Evolutionary conservation across 1,139 yeast genomes (phyloP), one percentile per base, ranked within the genome.

Genomic region (Dujonia santamariae): DNA sequence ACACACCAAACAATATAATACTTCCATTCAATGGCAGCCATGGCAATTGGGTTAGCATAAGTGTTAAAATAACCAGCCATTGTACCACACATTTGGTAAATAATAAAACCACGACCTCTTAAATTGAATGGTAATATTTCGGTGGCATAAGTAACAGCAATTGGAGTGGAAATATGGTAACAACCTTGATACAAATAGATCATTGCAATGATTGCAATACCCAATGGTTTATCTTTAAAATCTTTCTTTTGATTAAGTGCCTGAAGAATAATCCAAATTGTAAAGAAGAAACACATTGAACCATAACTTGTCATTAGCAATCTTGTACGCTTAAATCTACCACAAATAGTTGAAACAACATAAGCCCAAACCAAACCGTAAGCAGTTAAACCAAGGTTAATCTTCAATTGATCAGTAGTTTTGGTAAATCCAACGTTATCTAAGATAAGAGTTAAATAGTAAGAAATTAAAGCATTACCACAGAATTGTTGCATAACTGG

Each of bases 1-100:
- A 68, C 61, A 43, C 72, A 58, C 54, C 54, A 76, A 7, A 78
- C 79, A 44, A 77, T 74, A 51, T 78, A 78, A 58, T 75, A 78
- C 48, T 72, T 75, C 80, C 81, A 77, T 27, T 62, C 64, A 43
- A 78, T 71, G 24, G 72, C 71, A 39, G 67, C 77, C 76, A 78
- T 69, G 22, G 81, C 84, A 47, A 78, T 65, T 5, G 82, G 75
- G 47, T 75, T 75, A 35, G 75, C 79, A 48, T 69, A 77, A 27
- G 75, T 58, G 37, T 57, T 57, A 40, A 46, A 56, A 35, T 54
- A 35, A 28, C 47, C 37, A 12, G 50, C 42, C 16, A 49, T 14
- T 21, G 60, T 58, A 38, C 54, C 61, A 19, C 55, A 46, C 25
- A 61, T 44, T 32, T 54, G 47, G 44, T 51, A 50, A 39, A 66